Evolutionary conservation across 2,329 filamentous ascomycete species (phyloP).

Genomic region (Fusarium lyarnte): DNA sequence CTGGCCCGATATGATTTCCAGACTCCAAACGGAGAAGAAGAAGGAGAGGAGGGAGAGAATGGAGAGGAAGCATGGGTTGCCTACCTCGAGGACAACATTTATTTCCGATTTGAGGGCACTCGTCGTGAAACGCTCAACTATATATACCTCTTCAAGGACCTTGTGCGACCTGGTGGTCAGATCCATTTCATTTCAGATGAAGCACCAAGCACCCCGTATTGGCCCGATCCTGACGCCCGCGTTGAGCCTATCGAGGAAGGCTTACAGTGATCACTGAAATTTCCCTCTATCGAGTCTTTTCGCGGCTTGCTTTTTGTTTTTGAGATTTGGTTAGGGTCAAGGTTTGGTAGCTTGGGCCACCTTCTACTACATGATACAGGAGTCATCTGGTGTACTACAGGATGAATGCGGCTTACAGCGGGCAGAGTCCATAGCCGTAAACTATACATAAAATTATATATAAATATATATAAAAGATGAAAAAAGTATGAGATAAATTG

Average conservation of each 20-base stretch:
- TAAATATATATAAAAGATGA: no score
- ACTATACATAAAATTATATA: not conserved
- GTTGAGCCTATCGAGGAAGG: not conserved
- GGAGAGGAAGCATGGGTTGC: not conserved
- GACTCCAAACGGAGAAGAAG: no score
- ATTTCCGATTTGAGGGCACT: rapidly evolving
- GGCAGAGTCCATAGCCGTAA: rapidly evolving
- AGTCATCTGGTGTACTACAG: not conserved
- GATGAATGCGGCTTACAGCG: not conserved
- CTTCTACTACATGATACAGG: not conserved
- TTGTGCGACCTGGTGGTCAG: not conserved
- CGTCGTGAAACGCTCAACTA: not conserved
- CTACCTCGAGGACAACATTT: not conserved
- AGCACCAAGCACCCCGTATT: not conserved
- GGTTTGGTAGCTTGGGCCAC: not conserved
- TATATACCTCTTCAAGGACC: not conserved
- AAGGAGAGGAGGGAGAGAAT: not conserved
- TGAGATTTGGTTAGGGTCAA: not conserved
- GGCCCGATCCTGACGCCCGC: not conserved
- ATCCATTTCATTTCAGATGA: not conserved
- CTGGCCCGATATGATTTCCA: not conserved
- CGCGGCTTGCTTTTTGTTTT: no score
- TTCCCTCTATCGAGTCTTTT: not conserved
- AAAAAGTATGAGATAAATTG: rapidly evolving
- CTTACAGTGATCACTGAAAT: not conserved